Base-by-base conservation (phyloP, 306 rosid species). In the Coriaria nepalensis region DNA sequence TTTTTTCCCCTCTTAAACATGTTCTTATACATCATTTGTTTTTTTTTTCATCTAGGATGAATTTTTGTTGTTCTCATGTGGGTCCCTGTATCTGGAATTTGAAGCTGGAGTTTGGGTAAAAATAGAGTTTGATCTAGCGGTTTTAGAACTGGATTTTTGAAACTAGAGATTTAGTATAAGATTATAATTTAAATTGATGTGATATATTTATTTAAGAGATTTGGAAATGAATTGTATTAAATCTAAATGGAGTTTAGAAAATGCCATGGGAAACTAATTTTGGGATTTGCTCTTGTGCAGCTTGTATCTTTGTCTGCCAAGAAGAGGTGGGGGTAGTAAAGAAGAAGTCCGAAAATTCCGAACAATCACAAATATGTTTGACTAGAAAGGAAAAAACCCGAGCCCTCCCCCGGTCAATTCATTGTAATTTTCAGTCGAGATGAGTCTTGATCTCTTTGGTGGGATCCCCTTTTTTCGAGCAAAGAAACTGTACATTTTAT, bases 291-390 rank as follows among this genome's bases (percentile, higher is more conserved):
- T 57, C 35, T 58, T 79, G 52, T 13, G 59, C 93, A 86, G 96
- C 86, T 86, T 6, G 67, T 81, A 68, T 86, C 93, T 36, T 62
- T 81, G 65, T 81, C 81, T 7, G 93, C 74, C 81, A 78, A 78
- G 76, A 86, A 72, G 63, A 68, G 78, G 87, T 68, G 79, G 79
- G 57, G 53, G 60, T 68, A 60, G 64, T 50, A 44, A 6, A 6
- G 10, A 10, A 42, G 6, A 5, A 5, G 13, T 42, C 5, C 4
- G 11, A 42, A 1, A 2, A 8, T 42, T 42, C 9, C 29, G 29
- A 20, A 20, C 29, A 20, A 20, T 20, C 29, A 20, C 29, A 20
- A 20, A 40, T 29, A 37, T 14, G 11, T 47, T 47, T 47, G 35
- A 33, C 43, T 43, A 47, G 61, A 37, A 11, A 10, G 42, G 61